These are phyloP conservation scores for Gaultheria prostrata DNA, from an alignment of 148 eudicot genomes.

Conservation along the genomic window DNA sequence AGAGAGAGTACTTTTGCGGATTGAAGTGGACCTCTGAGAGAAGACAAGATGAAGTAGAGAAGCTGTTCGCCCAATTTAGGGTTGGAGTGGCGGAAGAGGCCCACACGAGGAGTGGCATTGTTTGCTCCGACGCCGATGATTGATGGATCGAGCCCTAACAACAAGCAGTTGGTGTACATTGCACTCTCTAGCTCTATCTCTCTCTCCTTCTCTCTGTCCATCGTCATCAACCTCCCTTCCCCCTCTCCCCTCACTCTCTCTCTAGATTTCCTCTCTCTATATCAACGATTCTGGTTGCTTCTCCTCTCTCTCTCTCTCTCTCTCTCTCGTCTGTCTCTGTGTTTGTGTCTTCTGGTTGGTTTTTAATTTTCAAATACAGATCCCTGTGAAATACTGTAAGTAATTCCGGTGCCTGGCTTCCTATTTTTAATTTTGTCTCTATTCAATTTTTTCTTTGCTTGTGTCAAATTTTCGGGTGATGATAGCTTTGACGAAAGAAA, in stretches of 20 bases:
- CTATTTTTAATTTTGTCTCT: no score
- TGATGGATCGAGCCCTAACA: conserved; percentile 83
- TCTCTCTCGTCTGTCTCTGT: conserved; percentile 15
- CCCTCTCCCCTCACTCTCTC: conserved; percentile 18
- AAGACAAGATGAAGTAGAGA: conserved; percentile 79
- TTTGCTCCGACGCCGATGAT: conserved; percentile 61
- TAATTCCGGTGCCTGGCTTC: no score
- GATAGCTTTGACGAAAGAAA: no score
- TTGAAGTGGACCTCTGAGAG: conserved; percentile 82
- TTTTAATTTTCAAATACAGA: conserved; percentile 11
- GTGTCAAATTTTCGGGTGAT: no score
- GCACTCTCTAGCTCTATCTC: conserved; percentile 93
- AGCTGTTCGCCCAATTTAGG: conserved; percentile 98
- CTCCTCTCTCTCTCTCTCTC: conserved; percentile 4
- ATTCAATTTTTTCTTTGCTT: no score
- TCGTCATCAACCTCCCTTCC: conserved; percentile 50
- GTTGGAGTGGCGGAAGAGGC: conserved; percentile 93
- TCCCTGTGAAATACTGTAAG: conserved; percentile 12
- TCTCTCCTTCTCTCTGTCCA: conserved; percentile 96
- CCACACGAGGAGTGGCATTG: conserved; percentile 69
- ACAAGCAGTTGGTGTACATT: conserved; percentile 93
- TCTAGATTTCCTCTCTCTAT: not conserved
- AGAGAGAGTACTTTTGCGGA: conserved; percentile 59
- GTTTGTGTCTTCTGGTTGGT: not conserved
- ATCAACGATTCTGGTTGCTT: not conserved